Base-by-base conservation (phyloP, 208 protist genomes). In the Trypanosoma conorhini region DNA sequence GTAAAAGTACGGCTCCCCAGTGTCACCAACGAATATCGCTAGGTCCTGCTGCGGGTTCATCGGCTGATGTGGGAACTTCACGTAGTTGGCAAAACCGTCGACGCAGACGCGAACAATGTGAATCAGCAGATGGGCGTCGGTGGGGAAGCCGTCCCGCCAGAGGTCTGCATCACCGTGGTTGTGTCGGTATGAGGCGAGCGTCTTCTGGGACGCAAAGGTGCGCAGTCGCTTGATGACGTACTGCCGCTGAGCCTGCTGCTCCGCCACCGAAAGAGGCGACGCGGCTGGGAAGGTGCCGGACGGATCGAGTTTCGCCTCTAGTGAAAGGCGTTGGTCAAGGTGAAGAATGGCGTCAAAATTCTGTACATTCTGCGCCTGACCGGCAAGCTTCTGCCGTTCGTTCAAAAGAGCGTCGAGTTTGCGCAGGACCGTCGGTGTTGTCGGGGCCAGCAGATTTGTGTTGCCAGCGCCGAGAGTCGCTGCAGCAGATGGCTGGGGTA, bases 1-100 rank as follows among this genome's bases (percentile, higher is more conserved):
- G 70, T 93, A 93, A 60, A 91, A 95, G 76, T 95, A 95, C 24
- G 90, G 90, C 62, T 83, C 86, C 5, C 87, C 87, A 17, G 80
- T 90, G 70, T 89, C 84, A 19, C 90, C 90, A n/a, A 92, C 77
- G 57, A 76, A 83, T 17, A 95, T 67, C 2, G 80, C 70, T 9
- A 95, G 64, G 51, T 90, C 81, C 31, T 79, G 70, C 38, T 62
- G 61, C 12, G 51, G 33, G 26, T 76, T 77, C 58, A 82, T 42
- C 60, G 64, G 63, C 71, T 89, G 81, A 50, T 89, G 81, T 67
- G 80, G 80, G 38, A 93, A 82, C 30, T 77, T 80, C 50, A 95
- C 79, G 66, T 85, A 86, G 51, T 73, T 70, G n/a, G 65, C 57
- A 55, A 95, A 73, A 28, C 87, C 85, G 40, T 79, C 72, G 24